Percentiles rank a stretch among this genome's conserved stretches.
Evolutionary conservation across 768 basidiomycete species (phyloP).

Genomic region (Leccinum subgranulosum): DNA sequence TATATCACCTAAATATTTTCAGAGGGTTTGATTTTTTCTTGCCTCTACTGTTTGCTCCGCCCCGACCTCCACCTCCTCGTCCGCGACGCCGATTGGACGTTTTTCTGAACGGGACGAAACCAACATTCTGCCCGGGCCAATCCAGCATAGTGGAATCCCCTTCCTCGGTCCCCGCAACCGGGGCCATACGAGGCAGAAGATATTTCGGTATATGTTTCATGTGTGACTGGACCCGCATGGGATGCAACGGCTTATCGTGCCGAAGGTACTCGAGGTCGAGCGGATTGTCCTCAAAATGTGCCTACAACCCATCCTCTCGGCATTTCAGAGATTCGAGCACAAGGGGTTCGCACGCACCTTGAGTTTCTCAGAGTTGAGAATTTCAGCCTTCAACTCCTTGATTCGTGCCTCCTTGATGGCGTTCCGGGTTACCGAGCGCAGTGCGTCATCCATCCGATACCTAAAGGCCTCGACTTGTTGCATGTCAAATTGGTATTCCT

Average conservation of each 20-base stretch:
- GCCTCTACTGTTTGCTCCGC: constrained; percentile 34
- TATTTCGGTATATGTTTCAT: constrained; percentile 97
- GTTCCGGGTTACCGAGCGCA: constrained; percentile 82
- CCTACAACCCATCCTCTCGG: constrained; percentile 44
- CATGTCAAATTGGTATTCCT: constrained; percentile 94
- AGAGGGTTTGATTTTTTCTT: constrained; percentile 81
- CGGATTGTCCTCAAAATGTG: constrained; percentile 97
- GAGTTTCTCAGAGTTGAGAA: constrained; percentile 93
- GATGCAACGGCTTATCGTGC: constrained; percentile 93
- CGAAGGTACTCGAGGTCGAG: constrained; percentile 87
- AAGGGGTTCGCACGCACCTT: constrained; percentile 55
- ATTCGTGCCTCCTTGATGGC: constrained; percentile 88
- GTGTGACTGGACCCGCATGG: constrained; percentile 84
- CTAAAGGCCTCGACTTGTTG: constrained; percentile 96
- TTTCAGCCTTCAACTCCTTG: constrained; percentile 90
- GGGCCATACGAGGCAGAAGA: constrained; percentile 71
- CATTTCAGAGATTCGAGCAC: background rate
- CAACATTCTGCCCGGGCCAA: constrained; percentile 30
- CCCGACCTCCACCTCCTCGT: constrained; percentile 46
- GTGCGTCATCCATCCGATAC: constrained; percentile 96
- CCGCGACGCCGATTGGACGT: constrained; percentile 44
- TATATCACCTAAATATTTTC: constrained; percentile 59
- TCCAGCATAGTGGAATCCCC: constrained; percentile 18
- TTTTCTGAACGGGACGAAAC: constrained; percentile 77
- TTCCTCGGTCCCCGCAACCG: constrained; percentile 40